A percentile compares a stretch with the other conserved stretches of the same genome.
Evolutionary conservation across 2,329 filamentous ascomycete species (phyloP).

Genomic region (Cadophora gregata): DNA sequence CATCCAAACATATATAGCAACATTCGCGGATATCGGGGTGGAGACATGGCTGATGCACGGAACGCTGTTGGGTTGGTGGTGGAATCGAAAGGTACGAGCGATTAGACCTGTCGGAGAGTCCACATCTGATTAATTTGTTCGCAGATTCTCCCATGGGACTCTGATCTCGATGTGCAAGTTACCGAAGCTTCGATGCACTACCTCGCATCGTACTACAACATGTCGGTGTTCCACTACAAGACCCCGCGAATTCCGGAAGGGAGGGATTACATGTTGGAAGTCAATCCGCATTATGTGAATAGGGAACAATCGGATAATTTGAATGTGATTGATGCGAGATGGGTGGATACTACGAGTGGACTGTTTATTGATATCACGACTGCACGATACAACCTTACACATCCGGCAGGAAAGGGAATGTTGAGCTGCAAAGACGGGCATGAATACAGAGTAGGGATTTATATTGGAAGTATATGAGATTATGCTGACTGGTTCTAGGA

Average conservation of each 20-base stretch:
- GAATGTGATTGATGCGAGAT: slow-evolving; percentile 85
- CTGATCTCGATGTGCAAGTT: slow-evolving; percentile 70
- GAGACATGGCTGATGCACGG: slow-evolving; percentile 72
- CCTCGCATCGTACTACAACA: slow-evolving; percentile 56
- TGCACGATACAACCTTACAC: slow-evolving; percentile 53
- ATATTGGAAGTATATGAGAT: not conserved
- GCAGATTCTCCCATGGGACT: slow-evolving; percentile 78
- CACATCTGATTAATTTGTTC: not conserved
- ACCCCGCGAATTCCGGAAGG: slow-evolving; percentile 44
- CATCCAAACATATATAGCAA: slow-evolving; percentile 75
- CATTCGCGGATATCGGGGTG: slow-evolving; percentile 63
- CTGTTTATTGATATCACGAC: slow-evolving; percentile 86
- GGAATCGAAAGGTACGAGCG: slow-evolving; percentile 59
- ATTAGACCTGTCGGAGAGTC: not conserved
- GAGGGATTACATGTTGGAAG: slow-evolving; percentile 72
- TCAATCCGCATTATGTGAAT: slow-evolving; percentile 74
- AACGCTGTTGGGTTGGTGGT: slow-evolving; percentile 87
- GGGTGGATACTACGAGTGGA: slow-evolving; percentile 78
- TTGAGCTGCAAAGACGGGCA: slow-evolving; percentile 59
- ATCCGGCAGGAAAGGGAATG: slow-evolving; percentile 52
- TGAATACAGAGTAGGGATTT: slow-evolving; percentile 51
- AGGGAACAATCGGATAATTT: slow-evolving; percentile 67
- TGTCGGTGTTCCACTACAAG: slow-evolving; percentile 45
- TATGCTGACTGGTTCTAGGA: slow-evolving; percentile 47
- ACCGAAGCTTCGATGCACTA: slow-evolving; percentile 61